Base-by-base conservation (phyloP, 306 rosid species). In the Dalbergia cochinchinensis region DNA sequence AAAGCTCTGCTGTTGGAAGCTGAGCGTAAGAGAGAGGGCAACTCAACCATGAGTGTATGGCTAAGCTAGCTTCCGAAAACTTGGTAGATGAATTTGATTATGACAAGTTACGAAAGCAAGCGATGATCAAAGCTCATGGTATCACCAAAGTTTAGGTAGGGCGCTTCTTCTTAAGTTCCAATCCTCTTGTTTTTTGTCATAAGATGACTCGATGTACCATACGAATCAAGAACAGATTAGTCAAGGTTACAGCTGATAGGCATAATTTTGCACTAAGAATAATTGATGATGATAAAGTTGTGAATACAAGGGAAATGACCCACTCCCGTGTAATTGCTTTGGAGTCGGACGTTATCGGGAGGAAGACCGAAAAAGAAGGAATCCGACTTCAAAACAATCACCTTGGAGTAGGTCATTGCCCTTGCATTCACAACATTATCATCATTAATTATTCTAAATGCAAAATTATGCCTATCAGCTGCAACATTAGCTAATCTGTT, bases 51-150 rank as follows among this genome's bases (percentile, higher is more conserved):
- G 22, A 20, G 57, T 13, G 57, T 4, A 50, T 50, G 57, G 57
- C 57, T 50, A 4, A 4, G 1, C 2, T 19, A 50, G 18, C 18
- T 50, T n/a, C n/a, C n/a, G n/a, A n/a, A n/a, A n/a, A n/a, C n/a
- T n/a, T n/a, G 16, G 4, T 50, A 3, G 57, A 50, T 50, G 57
- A 77, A 12, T 22, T 81, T 33, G 71, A 85, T 0, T 81, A 80
- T 4, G 26, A 73, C 16, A 37, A 16, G 31, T 15, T 71, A 69
- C 61, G 55, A 13, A 65, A 19, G 58, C 11, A 58, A 57, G 59
- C 2, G 7, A 37, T 18, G 3, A 3, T 44, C 7, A 61, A 14
- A 15, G 20, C 57, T 22, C 8, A 0, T 7, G 11, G 73, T n/a
- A 69, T 67, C 45, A 11, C 16, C 1, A 3, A 8, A 2, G 4